Evolutionary conservation across 495 filamentous ascomycete species (phyloP), one percentile per base, ranked within the genome.

Genomic region (Xylaria flabelliformis): DNA sequence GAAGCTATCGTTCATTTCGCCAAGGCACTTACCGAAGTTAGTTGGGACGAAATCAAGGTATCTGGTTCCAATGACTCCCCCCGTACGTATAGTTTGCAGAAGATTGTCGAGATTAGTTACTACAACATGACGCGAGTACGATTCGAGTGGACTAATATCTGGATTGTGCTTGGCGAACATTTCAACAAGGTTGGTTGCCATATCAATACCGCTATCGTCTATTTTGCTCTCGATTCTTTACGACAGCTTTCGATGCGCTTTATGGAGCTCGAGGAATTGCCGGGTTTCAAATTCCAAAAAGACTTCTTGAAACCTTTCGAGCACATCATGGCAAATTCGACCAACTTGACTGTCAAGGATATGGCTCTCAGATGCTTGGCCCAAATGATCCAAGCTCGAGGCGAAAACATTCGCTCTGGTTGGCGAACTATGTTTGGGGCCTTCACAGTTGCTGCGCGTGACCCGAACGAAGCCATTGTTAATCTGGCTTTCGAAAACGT

Each of bases 401-500:
- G 96, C 10, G 90, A 97, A 75, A 98, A 98, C 74, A 98, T 99
- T 74, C 91, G 95, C 13, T 97, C 94, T 21, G 96, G 96, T 39
- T 99, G 96, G 96, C 91, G 96, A 80, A 98, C 96, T 15, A 98
- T 99, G 94, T 98, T 99, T 84, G 96, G 94, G 12, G 97, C 97
- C 48, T 98, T 99, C 80, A 97, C 95, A 4, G 93, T 97, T 34
- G 97, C 96, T 24, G 96, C 96, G 29, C 88, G 91, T 66, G 96
- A 99, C 76, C 94, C 91, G 48, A 95, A 97, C 80, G 96, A 98
- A 83, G 90, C 90, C 66, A 97, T 99, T 75, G 96, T 99, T 59
- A 97, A 94, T 75, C 90, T 98, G 77, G 94, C 97, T 0, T 98
- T 94, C 76, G 95, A 99, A 71, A 97, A 97, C 82, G 94, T 98